These are phyloP conservation scores for Aspergillus kassunensis DNA, from an alignment of 495 filamentous ascomycete genomes.

Conservation along the genomic window DNA sequence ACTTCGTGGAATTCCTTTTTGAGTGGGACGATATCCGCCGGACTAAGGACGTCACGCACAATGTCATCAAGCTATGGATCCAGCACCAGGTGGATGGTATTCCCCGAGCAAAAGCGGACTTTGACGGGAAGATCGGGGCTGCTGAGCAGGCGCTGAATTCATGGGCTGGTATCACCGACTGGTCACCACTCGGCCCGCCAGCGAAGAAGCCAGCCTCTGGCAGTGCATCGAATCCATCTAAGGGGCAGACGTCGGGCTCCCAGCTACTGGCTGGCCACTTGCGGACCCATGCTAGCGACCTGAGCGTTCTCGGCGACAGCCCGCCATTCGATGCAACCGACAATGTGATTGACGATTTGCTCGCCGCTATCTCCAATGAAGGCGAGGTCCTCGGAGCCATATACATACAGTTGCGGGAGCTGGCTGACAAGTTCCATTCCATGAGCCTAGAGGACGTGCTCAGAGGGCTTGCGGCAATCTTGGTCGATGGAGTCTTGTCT, in stretches of 20 bases:
- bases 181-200: not conserved
- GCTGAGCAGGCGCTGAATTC: not conserved
- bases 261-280: not conserved
- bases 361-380: not conserved
- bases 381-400: not conserved
- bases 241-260: not conserved
- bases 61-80: not conserved
- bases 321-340: not conserved
- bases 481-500: not conserved
- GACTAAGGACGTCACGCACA: slow-evolving; percentile 8
- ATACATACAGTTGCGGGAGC: not conserved
- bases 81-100: slow-evolving; percentile 3
- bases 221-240: not conserved
- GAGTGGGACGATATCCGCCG: slow-evolving; percentile 9
- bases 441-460: not conserved
- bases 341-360: not conserved
- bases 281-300: not conserved
- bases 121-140: not conserved
- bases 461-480: not conserved
- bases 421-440: not conserved
- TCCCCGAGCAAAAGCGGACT: not conserved
- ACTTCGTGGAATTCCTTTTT: not conserved
- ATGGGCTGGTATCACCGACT: slow-evolving; percentile 2
- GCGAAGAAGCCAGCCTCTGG: not conserved
- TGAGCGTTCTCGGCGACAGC: not conserved